Base-by-base conservation (phyloP, 768 basidiomycete species). In the Serendipita vermifera region DNA sequence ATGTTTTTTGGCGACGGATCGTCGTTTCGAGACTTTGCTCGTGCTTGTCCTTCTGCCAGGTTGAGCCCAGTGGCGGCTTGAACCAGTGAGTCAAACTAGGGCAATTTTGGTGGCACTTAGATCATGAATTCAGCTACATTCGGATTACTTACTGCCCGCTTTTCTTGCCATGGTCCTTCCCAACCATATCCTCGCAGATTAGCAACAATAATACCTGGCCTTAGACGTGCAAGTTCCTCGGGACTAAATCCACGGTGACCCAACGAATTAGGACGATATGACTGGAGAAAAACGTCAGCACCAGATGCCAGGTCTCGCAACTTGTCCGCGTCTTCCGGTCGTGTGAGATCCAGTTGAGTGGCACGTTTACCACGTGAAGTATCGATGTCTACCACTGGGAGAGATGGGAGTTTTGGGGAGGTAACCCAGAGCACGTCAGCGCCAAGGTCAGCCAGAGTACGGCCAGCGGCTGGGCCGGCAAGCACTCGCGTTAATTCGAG, bases 311-410 rank as follows among this genome's bases (percentile, higher is more conserved):
- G 71, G 1, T 57, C 39, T 17, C 55, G 56, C 3, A 80, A 68
- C 5, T 54, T 70, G 7, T 63, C 61, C 6, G 58, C 61, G 54
- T 75, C 76, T 1, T 58, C 22, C 5, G 59, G 22, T 1, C 40
- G 38, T 3, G 66, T 70, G 4, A 83, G 69, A 58, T 82, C 77
- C 3, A 82, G 73, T 62, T 82, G 81, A 0, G 79, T 73, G 0
- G 80, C 80, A 35, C 79, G 75, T 64, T 82, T 83, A 1, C 80
- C 79, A 5, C 80, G 70, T 3, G 81, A 79, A 0, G 80, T 82
- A 46, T 81, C 80, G 9, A 70, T 60, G 61, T 82, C 81, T 0
- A 82, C 63, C 0, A 65, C 56, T 0, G 80, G 80, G 2, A 79
- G 65, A 0, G 71, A 64, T 0, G 81, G 81, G 9, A 82, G 70